Evolutionary conservation across 2,329 filamentous ascomycete species (phyloP).

Genomic region (Cladorrhinum sp.): DNA sequence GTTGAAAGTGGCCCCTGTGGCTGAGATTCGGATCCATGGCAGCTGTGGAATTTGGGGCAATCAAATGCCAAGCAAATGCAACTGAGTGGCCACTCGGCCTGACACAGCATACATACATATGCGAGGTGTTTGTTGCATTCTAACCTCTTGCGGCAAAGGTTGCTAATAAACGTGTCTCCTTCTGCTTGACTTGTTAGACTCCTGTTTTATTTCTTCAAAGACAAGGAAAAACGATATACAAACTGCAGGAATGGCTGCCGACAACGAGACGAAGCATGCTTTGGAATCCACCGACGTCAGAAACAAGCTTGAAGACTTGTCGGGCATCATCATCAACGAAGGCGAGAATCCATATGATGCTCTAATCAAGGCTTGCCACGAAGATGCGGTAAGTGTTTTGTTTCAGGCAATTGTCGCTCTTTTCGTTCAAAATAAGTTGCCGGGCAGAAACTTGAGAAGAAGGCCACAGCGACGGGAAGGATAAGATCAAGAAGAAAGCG

Average conservation of each 20-base stretch:
- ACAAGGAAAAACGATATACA: neutral
- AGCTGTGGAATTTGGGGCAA: neutral
- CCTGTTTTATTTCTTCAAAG: neutral
- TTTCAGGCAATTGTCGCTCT: neutral
- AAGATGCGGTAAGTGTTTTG: slow-evolving; percentile 58
- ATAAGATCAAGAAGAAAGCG: neutral
- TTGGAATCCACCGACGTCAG: slow-evolving; percentile 41
- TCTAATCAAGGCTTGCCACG: slow-evolving; percentile 64
- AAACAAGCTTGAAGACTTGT: slow-evolving; percentile 55
- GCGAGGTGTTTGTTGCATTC: neutral
- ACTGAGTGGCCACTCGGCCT: neutral
- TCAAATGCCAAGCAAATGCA: neutral
- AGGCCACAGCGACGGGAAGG: neutral
- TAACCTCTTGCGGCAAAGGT: neutral
- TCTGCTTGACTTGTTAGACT: neutral
- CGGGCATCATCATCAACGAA: slow-evolving; percentile 46
- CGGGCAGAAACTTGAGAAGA: neutral
- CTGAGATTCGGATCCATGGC: neutral
- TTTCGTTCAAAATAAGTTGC: neutral
- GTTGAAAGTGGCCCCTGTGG: slow-evolving; percentile 5
- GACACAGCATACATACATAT: neutral
- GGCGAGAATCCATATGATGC: slow-evolving; percentile 74
- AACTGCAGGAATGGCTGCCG: neutral
- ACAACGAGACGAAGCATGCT: slow-evolving; percentile 34
- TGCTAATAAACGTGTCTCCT: neutral